phyloP scores from a whole-genome alignment of 371 early-diverging fungal species.

The Mucor racemosus region DNA sequence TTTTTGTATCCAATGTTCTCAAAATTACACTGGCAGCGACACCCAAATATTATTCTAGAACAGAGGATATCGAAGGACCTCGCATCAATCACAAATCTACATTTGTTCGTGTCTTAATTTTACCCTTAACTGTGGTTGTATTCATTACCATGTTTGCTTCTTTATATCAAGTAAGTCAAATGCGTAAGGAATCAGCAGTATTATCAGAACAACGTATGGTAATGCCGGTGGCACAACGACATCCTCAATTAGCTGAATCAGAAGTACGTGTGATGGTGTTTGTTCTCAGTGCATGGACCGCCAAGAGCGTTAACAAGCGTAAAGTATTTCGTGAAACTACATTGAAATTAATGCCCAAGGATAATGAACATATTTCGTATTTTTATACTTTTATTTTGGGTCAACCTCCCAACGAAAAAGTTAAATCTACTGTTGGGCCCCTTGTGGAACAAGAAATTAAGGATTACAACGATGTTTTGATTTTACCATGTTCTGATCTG shows the following conservation, averaged over 20 bases:
- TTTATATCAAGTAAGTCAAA: constrained; percentile 39
- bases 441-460: constrained; percentile 49
- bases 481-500: constrained; percentile 53
- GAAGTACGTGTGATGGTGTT: constrained; percentile 53
- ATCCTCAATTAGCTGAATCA: constrained; percentile 37
- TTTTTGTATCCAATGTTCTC: constrained; percentile 43
- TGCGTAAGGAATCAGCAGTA: constrained; percentile 32
- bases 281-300: constrained; percentile 63
- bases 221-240: constrained; percentile 24
- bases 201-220: constrained; percentile 25
- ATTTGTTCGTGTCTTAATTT: constrained; percentile 42
- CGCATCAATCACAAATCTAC: constrained; percentile 44
- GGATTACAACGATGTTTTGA: constrained; percentile 48
- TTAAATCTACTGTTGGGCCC: constrained; percentile 34
- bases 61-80: constrained; percentile 28
- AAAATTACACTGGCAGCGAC: constrained; percentile 40
- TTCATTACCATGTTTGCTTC: constrained; percentile 52
- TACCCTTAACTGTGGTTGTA: constrained; percentile 49
- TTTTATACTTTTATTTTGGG: constrained; percentile 63
- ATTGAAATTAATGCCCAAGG: constrained; percentile 54
- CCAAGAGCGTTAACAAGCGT: constrained; percentile 54
- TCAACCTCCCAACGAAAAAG: constrained; percentile 43
- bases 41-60: constrained; percentile 33
- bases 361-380: constrained; percentile 47
- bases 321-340: constrained; percentile 63